These are phyloP conservation scores for Colletotrichum coccodes DNA, from an alignment of 2,329 filamentous ascomycete genomes.

Conservation along the genomic window DNA sequence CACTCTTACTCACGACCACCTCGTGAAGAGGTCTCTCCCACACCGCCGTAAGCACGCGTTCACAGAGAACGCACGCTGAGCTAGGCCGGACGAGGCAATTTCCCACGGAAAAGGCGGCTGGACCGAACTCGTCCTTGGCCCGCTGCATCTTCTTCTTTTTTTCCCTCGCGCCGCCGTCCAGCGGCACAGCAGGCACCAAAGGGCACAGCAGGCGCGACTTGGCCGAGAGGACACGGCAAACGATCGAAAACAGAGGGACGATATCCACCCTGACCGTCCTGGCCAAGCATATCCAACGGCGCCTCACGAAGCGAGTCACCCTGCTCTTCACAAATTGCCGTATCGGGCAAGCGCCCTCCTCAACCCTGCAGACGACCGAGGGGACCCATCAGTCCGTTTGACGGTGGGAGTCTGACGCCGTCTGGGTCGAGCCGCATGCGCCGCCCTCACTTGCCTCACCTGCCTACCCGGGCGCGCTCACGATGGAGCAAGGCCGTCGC, in stretches of 20 bases:
- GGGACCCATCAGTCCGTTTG: neutral
- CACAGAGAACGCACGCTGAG: neutral
- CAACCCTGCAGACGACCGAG: slow-evolving; percentile 10
- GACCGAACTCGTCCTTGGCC: neutral
- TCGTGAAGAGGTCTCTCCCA: neutral
- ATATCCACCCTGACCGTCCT: neutral
- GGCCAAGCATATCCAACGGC: slow-evolving; percentile 3
- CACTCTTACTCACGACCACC: neutral
- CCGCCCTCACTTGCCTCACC: neutral
- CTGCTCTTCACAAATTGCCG: slow-evolving; percentile 5
- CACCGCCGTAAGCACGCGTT: neutral
- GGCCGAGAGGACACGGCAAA: neutral
- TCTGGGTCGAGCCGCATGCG: neutral
- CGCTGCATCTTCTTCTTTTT: neutral
- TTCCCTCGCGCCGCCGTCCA: neutral
- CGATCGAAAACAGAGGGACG: neutral
- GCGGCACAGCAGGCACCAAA: slow-evolving; percentile 25
- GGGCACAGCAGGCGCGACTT: neutral
- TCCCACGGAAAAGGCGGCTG: slow-evolving; percentile 16
- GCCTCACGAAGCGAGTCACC: neutral
- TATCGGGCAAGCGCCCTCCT: slow-evolving; percentile 28
- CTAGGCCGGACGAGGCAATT: slow-evolving; percentile 20
- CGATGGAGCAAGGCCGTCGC: slow-evolving; percentile 21
- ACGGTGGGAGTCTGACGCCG: slow-evolving; percentile 1
- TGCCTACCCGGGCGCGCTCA: slow-evolving; percentile 6